phyloP scores from a whole-genome alignment of 768 basidiomycete species.

The Mycena pura region DNA sequence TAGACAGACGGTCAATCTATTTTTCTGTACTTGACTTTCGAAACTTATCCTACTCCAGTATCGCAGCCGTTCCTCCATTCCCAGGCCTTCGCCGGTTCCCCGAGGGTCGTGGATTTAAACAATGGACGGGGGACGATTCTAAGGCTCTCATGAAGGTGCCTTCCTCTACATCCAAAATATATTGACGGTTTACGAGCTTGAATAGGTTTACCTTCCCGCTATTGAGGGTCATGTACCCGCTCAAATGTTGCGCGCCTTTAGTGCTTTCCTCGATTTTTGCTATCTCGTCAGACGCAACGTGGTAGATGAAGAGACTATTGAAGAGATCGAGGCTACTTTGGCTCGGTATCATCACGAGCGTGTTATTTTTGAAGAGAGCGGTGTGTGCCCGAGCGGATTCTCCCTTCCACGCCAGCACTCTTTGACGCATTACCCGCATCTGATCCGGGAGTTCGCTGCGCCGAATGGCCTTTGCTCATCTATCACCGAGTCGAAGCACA shows the following conservation, averaged over 20 bases:
- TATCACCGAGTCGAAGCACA: too few relatives aligned
- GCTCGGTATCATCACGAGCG: slow-evolving; percentile 30
- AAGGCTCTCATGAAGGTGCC: too few relatives aligned
- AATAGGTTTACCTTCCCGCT: slow-evolving; percentile 38
- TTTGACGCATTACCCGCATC: slow-evolving; percentile 33
- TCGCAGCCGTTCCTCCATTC: too few relatives aligned
- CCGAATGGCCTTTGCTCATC: too few relatives aligned
- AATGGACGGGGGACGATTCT: too few relatives aligned
- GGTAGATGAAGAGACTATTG: slow-evolving; percentile 27
- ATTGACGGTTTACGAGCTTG: too few relatives aligned
- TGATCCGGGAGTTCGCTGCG: slow-evolving; percentile 37
- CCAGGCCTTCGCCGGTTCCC: too few relatives aligned
- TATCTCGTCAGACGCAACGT: slow-evolving; percentile 31
- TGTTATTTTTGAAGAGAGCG: slow-evolving; percentile 20
- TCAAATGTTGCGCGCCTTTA: slow-evolving; percentile 32
- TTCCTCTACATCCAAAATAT: too few relatives aligned
- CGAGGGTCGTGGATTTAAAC: too few relatives aligned
- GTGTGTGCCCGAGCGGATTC: slow-evolving; percentile 25
- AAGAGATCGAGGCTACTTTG: slow-evolving; percentile 24
- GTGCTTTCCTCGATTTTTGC: slow-evolving; percentile 39
- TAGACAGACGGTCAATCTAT: too few relatives aligned
- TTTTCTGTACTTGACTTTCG: too few relatives aligned
- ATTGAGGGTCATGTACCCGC: slow-evolving; percentile 36
- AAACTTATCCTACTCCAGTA: too few relatives aligned
- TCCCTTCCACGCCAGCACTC: slow-evolving; percentile 42